Evolutionary conservation across 257 asterid species (phyloP).

Genomic region (Primulina tabacum): DNA sequence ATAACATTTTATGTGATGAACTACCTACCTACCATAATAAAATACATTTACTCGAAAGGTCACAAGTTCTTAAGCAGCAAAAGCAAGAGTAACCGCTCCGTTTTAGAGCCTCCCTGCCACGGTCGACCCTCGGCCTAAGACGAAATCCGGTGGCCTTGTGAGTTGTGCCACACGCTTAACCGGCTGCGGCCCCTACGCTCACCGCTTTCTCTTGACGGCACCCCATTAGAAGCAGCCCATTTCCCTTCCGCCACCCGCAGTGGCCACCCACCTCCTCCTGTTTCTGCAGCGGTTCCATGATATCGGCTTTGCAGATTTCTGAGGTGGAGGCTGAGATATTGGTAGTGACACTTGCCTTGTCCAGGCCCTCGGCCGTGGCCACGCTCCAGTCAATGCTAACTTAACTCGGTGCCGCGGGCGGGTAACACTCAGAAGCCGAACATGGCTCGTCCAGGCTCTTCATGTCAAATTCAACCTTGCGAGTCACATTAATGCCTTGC

Average conservation of each 20-base stretch:
- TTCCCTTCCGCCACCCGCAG: constrained; percentile 37
- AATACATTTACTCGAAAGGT: too few relatives aligned
- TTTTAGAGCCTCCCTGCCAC: constrained; percentile 41
- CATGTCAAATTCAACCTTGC: constrained; percentile 23
- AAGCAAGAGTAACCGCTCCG: constrained; percentile 71
- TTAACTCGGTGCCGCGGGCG: constrained; percentile 53
- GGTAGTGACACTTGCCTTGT: constrained; percentile 46
- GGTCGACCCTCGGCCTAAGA: constrained; percentile 52
- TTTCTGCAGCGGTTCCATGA: constrained; percentile 30
- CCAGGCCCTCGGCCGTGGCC: constrained; percentile 79
- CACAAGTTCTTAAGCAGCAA: constrained; percentile 48
- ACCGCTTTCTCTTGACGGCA: constrained; percentile 84
- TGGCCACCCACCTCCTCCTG: constrained; percentile 19
- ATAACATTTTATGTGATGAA: too few relatives aligned
- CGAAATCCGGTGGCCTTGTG: constrained; percentile 22
- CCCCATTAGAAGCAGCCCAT: constrained; percentile 55
- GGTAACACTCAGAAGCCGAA: constrained; percentile 69
- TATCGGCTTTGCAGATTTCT: constrained; percentile 38
- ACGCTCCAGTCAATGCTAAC: constrained; percentile 90
- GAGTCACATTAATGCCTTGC: constrained; percentile 16
- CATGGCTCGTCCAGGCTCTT: constrained; percentile 61
- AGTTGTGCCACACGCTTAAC: constrained; percentile 38
- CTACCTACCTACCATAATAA: too few relatives aligned
- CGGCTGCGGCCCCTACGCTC: constrained; percentile 75
- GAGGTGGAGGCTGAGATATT: constrained; percentile 54